Evolutionary conservation across 257 asterid genomes (phyloP), one percentile per base, ranked within the genome.

Genomic region (Prunella vulgaris): DNA sequence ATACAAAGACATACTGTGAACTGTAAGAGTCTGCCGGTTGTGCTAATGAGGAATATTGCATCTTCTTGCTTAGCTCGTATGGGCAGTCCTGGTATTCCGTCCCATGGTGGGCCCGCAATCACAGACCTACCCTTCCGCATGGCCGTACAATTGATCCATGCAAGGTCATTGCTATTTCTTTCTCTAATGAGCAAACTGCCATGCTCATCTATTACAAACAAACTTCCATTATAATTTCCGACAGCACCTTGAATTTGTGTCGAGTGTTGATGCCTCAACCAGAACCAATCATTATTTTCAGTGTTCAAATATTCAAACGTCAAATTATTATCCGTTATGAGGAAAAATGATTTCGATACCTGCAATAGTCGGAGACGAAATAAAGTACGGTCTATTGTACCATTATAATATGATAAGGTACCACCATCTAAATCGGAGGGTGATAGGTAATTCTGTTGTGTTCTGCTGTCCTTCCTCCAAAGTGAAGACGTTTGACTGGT

Each of bases 41-140:
- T 85, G 84, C 97, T 80, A 18, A 92, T 83, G 48, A 90, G 85
- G 83, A 86, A 92, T 60, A 90, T 70, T 3, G 96, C 86, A 74
- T 86, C 95, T 42, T 85, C 89, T 22, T 69, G 77, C 60, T 80
- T 83, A 59, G 84, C 95, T 76, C 79, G 83, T 2, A 65, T 70
- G 13, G 60, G 40, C 33, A 71, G 86, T 58, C 89, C 92, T 0
- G 83, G 86, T 44, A 73, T 51, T 14, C 84, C 82, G 24, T 90
- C 96, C 97, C 96, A 92, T 4, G 98, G 97, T 9, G 90, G 89
- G 42, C 98, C 98, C n/a, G 80, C 82, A 27, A 78, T 77, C 14
- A 90, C 87, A 20, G 69, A 83, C 70, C 81, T 84, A 5, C 98
- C 97, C 79, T 76, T 90, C 71, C 81, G 84, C 87, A 88, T 77